Base-by-base conservation (phyloP, 129 eudicot genomes). In the Smallanthus sonchifolius region DNA sequence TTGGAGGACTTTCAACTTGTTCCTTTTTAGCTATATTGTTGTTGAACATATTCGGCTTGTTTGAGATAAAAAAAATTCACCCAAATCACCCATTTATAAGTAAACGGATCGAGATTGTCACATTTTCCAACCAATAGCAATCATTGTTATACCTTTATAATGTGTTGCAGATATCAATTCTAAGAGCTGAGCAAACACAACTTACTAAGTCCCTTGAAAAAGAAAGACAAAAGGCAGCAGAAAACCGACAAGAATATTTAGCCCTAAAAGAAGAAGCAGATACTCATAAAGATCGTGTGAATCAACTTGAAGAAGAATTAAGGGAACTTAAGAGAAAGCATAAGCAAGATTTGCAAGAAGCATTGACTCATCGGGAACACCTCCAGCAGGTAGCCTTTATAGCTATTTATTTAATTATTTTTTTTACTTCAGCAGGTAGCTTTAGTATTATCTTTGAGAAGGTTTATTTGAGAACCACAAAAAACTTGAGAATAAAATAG, bases 151-250 rank as follows among this genome's bases (percentile, higher is more conserved):
- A 19, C 40, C 38, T 65, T 52, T 52, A 15, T 74, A 68, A 51
- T 51, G 5, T 84, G 37, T 67, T 77, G 84, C 80, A 92, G 97
- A 92, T 92, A 75, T 89, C 97, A 73, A 80, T 88, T 73, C 86
- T 92, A 73, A 89, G 98, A 82, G 81, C 92, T 36, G 98, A 92
- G 76, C 98, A 92, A 92, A 92, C 88, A n/a, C 98, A 92, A 75
- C 78, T 92, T 28, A 81, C 83, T 20, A 85, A 77, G 83, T 92
- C 98, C 51, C 95, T 92, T 75, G 98, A 92, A 61, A 92, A 92
- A 80, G 98, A 92, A 80, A 92, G 98, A 78, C 98, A 89, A 67
- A 86, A 83, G 57, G 98, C 98, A 76, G 82, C 92, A 34, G 98
- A 92, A 83, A 62, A 79, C 72, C 80, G 98, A 69, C 98, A 86